These are phyloP conservation scores for Fusarium caatingaense DNA, from an alignment of 2,329 filamentous ascomycete genomes.

Conservation along the genomic window DNA sequence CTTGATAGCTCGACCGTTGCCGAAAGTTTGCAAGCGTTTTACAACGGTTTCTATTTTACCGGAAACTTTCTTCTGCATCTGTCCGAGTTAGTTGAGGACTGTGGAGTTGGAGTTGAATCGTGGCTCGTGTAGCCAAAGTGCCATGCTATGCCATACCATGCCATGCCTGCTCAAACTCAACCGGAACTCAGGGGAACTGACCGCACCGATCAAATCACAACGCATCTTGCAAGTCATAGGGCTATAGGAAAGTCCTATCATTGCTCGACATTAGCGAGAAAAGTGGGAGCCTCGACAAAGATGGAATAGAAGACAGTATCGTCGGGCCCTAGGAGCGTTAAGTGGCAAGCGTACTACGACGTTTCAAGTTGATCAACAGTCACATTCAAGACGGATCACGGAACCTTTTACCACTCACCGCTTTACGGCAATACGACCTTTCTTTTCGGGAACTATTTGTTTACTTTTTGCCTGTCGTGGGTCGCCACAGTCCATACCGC, in stretches of 20 bases:
- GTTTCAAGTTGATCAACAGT: conserved; percentile 27
- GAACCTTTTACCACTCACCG: conserved; percentile 27
- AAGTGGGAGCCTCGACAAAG: not conserved
- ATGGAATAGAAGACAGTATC: conserved; percentile 7
- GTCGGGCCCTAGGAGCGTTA: conserved; percentile 2
- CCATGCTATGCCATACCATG: not conserved
- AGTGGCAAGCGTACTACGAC: conserved; percentile 15
- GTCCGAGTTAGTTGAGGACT: conserved; percentile 1
- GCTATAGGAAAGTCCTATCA: not conserved
- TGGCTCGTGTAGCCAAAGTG: not conserved
- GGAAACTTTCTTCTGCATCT: conserved; percentile 11
- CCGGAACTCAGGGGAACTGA: conserved; percentile 5
- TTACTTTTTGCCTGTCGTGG: not conserved
- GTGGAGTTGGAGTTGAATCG: conserved; percentile 9
- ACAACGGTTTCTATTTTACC: conserved; percentile 4
- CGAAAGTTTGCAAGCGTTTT: not conserved
- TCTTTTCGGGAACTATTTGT: not conserved
- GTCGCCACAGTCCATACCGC: conserved; percentile 10
- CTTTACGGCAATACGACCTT: conserved; percentile 29
- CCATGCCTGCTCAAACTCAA: not conserved
- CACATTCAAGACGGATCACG: conserved; percentile 24
- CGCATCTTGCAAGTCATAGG: conserved; percentile 1
- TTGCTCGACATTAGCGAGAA: not conserved
- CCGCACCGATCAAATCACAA: conserved; percentile 1
- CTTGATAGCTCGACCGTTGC: not conserved